phyloP scores from a whole-genome alignment of 1,284 basidiomycete genomes.

The Agroathelia rolfsii region DNA sequence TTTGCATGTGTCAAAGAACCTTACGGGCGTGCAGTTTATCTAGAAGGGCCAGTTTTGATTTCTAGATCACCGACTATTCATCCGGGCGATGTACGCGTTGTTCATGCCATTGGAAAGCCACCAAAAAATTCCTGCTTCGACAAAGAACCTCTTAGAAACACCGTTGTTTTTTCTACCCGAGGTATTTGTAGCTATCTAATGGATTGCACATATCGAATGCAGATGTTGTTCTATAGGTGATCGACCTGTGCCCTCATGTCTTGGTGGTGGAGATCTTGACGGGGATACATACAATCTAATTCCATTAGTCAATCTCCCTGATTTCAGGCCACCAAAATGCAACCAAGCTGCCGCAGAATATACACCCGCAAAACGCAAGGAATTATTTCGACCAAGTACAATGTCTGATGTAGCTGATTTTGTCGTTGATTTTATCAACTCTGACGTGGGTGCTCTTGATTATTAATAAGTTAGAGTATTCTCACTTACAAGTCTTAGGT shows the following conservation, averaged over 20 bases:
- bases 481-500: conserved; percentile 24
- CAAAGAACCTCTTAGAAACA: conserved; percentile 25
- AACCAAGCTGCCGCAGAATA: conserved; percentile 41
- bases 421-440: conserved; percentile 49
- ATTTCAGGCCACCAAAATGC: conserved; percentile 23
- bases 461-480: conserved; percentile 9
- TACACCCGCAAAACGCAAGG: conserved; percentile 32
- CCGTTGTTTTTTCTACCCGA: conserved; percentile 26
- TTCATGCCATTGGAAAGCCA: conserved; percentile 29
- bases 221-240: conserved; percentile 18
- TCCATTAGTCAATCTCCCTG: conserved; percentile 22
- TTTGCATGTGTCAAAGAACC: too few species aligned
- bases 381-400: conserved; percentile 24
- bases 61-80: conserved; percentile 42
- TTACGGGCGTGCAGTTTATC: conserved; percentile 25
- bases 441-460: conserved; percentile 25
- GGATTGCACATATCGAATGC: conserved; percentile 3
- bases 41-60: conserved; percentile 32
- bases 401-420: conserved; percentile 40
- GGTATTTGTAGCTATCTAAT: conserved; percentile 1
- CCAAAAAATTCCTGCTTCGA: conserved; percentile 42
- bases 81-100: conserved; percentile 37
- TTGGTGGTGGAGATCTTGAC: conserved; percentile 39
- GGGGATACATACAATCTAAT: conserved; percentile 35
- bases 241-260: conserved; percentile 31